Conservation (phyloP, 1,284 basidiomycete genomes). For the Microbotryum lychnidis-dioicae region DNA sequence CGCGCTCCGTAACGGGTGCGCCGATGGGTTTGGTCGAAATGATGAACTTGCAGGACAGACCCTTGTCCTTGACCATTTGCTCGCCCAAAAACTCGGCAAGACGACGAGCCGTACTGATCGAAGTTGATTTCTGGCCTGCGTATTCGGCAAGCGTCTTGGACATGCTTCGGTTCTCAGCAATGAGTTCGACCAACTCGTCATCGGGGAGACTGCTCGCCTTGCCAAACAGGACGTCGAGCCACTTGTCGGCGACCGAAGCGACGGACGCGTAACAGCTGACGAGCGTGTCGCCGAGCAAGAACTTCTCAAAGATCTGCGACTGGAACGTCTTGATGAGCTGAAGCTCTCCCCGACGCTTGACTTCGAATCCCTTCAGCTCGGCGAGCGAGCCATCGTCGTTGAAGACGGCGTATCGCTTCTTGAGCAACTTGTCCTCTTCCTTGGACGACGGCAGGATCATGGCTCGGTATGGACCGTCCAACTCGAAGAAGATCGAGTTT, state of each 20-base stretch:
- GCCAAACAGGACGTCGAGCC: slow-evolving; percentile 91
- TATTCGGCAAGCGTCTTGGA: slow-evolving; percentile 94
- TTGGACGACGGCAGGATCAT: slow-evolving; percentile 99
- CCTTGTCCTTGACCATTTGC: slow-evolving; percentile 99
- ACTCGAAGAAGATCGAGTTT: slow-evolving; percentile 99
- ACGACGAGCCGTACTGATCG: slow-evolving; percentile 90
- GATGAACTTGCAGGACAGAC: slow-evolving; percentile 97
- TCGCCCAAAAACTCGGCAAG: slow-evolving; percentile 95
- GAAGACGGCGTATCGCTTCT: slow-evolving; percentile 99
- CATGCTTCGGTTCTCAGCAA: slow-evolving; percentile 98
- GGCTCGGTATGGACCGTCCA: slow-evolving; percentile 96
- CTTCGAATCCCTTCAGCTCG: slow-evolving; percentile 97
- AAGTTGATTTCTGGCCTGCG: slow-evolving; percentile 92
- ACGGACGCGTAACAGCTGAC: slow-evolving; percentile 94
- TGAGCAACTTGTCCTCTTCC: slow-evolving; percentile 96
- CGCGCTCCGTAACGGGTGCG: slow-evolving; percentile 93
- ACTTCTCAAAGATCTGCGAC: slow-evolving; percentile 96
- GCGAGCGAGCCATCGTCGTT: slow-evolving; percentile 95
- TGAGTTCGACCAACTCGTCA: slow-evolving; percentile 92
- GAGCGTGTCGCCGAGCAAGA: slow-evolving; percentile 82
- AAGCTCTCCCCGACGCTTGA: slow-evolving; percentile 94
- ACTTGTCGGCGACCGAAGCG: slow-evolving; percentile 87
- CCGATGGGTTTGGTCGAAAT: slow-evolving; percentile 90
- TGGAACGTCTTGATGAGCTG: slow-evolving; percentile 99
- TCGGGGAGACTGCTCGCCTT: slow-evolving; percentile 76